These are phyloP conservation scores for Teratosphaeria gauchensis DNA, from an alignment of 2,329 filamentous ascomycete genomes.

Conservation along the genomic window DNA sequence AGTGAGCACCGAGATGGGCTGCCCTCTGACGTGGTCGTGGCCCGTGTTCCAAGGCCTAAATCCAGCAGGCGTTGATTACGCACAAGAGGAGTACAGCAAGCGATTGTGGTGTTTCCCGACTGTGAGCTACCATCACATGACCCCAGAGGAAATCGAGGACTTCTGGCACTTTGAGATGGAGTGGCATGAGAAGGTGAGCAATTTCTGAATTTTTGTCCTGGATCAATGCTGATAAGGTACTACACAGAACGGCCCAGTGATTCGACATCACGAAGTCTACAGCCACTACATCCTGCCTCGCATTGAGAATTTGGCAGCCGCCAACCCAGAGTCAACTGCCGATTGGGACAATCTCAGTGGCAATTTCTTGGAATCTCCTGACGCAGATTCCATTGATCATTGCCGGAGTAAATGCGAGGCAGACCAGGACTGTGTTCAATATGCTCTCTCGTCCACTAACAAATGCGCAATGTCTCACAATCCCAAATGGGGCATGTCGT, in stretches of 20 bases:
- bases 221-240: neutral
- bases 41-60: conserved; percentile 37
- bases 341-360: conserved; percentile 21
- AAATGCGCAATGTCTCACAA: conserved; percentile 14
- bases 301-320: conserved; percentile 1
- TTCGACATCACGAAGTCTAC: conserved; percentile 24
- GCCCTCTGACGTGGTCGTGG: conserved; percentile 33
- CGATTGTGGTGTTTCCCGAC: conserved; percentile 35
- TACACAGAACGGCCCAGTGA: conserved; percentile 3
- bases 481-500: conserved; percentile 10
- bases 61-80: conserved; percentile 30
- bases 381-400: conserved; percentile 8
- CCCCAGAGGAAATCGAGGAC: conserved; percentile 14
- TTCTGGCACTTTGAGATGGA: conserved; percentile 23
- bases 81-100: conserved; percentile 11
- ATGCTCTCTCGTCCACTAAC: conserved; percentile 7
- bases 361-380: conserved; percentile 9
- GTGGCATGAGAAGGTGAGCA: conserved; percentile 10
- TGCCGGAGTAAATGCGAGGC: conserved; percentile 16
- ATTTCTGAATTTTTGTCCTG: neutral
- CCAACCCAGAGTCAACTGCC: conserved; percentile 1
- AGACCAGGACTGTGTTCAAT: conserved; percentile 17
- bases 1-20: conserved; percentile 35
- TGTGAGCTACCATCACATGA: conserved; percentile 28
- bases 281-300: conserved; percentile 17